Evolutionary conservation across 495 filamentous ascomycete genomes (phyloP).

Genomic region (Aspergillus egyptiacus): DNA sequence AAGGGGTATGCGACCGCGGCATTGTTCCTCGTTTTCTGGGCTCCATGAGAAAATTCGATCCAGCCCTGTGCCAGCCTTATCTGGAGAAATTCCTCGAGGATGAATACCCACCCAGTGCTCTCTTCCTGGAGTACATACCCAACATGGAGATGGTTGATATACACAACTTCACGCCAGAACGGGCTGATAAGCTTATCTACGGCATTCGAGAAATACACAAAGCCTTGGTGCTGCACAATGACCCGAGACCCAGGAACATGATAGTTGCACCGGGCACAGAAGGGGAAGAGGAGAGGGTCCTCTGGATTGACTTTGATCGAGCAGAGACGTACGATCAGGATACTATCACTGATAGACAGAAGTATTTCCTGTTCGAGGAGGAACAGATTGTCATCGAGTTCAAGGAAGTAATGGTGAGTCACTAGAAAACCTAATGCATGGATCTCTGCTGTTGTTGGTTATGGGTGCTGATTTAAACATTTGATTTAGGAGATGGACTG

Average conservation of each 20-base stretch:
- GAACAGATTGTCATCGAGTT: too few species aligned
- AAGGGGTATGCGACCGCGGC: conserved; percentile 16
- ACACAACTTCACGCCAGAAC: conserved; percentile 9
- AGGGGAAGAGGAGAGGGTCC: too few species aligned
- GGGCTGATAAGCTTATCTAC: neutral
- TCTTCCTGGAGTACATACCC: conserved; percentile 26
- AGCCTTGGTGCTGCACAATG: neutral
- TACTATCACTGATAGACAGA: too few species aligned
- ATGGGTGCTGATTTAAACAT: too few species aligned
- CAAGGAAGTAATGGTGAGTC: too few species aligned
- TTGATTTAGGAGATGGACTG: too few species aligned
- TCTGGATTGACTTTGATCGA: too few species aligned
- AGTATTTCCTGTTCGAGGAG: too few species aligned
- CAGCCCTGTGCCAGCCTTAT: conserved; percentile 6
- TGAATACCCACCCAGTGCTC: conserved; percentile 15
- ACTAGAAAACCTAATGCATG: too few species aligned
- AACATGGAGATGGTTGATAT: conserved; percentile 13
- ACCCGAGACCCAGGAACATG: neutral
- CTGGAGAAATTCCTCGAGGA: conserved; percentile 18
- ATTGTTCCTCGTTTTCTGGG: conserved; percentile 21
- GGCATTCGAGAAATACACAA: neutral
- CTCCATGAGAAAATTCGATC: conserved; percentile 15
- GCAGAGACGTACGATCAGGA: too few species aligned
- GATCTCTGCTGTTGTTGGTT: too few species aligned
- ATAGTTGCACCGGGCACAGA: too few species aligned